Base-by-base conservation (phyloP, 495 filamentous ascomycete genomes). In the Talaromyces trachyspermus region DNA sequence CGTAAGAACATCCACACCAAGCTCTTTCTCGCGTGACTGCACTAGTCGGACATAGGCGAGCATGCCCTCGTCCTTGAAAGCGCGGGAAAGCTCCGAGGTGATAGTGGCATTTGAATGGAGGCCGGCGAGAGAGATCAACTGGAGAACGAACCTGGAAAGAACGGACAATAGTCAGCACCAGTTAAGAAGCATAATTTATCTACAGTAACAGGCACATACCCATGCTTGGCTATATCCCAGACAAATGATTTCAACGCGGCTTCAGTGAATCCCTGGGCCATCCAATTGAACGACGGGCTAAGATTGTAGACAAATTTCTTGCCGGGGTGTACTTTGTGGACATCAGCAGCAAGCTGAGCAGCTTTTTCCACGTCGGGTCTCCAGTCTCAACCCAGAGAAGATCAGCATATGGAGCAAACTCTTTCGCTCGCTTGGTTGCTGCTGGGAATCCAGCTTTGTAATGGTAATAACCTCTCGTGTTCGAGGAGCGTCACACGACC, bases 251-350 rank as follows among this genome's bases (percentile, higher is more conserved):
- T 85, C 29, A 98, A 73, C 4, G 83, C 76, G 18, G 72, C 79
- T 43, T 86, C 79, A 10, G 80, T 79, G 66, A 97, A 98, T 20
- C 92, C 92, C 64, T 97, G 89, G 20, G 77, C 80, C 79, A 92
- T 88, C 92, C 92, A 98, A 72, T 98, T 97, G 79, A 98, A 98
- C 15, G 86, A 92, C 8, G 92, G 92, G 15, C 78, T 84, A 2
- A 98, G 78, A 70, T 98, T 98, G 72, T 98, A 98, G 6, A 98
- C 92, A 17, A 98, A 72, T 29, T 86, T 83, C 74, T 96, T 98
- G 43, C 80, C 81, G 0, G 88, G 86, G 56, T 71, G 67, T 5
- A 56, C 57, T 4, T 60, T 58, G 19, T 83, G 77, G 46, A 98
- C 89, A 25, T 90, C 78, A 2, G 72, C 70, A 1, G 88, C 85